These are phyloP conservation scores for Prototheca cutis DNA, from an alignment of 163 green algal genomes.

Conservation along the genomic window DNA sequence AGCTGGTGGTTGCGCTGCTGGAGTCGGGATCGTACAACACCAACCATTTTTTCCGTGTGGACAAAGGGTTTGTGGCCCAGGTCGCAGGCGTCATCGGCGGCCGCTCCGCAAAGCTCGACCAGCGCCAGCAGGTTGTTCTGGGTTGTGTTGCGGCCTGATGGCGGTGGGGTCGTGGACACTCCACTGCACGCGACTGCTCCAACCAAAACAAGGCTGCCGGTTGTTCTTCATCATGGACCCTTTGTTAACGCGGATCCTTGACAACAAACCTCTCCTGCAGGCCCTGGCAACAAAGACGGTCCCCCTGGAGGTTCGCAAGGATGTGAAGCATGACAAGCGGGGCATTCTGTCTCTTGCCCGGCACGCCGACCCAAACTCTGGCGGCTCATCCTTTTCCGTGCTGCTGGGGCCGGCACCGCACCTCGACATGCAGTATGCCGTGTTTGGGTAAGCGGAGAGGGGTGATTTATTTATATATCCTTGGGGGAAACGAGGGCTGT, in stretches of 20 bases:
- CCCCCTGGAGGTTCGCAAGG: conserved; percentile 61
- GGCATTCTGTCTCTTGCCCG: conserved; percentile 71
- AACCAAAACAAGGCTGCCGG: not conserved
- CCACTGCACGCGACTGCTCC: not conserved
- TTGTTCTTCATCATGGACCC: too few relatives aligned
- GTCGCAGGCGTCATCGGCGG: conserved; percentile 53
- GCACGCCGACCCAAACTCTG: conserved; percentile 74
- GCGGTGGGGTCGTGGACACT: not conserved
- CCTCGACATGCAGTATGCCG: conserved; percentile 77
- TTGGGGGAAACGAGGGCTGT: too few relatives aligned
- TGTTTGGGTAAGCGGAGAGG: too few relatives aligned
- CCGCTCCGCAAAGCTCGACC: conserved; percentile 44
- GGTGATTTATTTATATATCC: too few relatives aligned
- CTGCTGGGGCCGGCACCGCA: conserved; percentile 77
- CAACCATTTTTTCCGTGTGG: conserved; percentile 81
- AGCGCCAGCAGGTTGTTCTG: conserved; percentile 40
- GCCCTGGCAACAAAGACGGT: conserved; percentile 54
- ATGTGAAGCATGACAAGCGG: conserved; percentile 58
- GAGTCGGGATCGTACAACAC: conserved; percentile 55
- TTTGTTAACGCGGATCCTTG: not conserved
- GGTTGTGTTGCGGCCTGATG: not conserved
- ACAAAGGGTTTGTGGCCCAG: conserved; percentile 91
- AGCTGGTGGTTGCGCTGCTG: conserved; percentile 66
- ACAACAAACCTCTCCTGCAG: conserved; percentile 14
- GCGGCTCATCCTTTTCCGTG: conserved; percentile 79